These are phyloP conservation scores for Lodderomyces theae DNA, from an alignment of 1,139 yeast genomes.

Conservation along the genomic window DNA sequence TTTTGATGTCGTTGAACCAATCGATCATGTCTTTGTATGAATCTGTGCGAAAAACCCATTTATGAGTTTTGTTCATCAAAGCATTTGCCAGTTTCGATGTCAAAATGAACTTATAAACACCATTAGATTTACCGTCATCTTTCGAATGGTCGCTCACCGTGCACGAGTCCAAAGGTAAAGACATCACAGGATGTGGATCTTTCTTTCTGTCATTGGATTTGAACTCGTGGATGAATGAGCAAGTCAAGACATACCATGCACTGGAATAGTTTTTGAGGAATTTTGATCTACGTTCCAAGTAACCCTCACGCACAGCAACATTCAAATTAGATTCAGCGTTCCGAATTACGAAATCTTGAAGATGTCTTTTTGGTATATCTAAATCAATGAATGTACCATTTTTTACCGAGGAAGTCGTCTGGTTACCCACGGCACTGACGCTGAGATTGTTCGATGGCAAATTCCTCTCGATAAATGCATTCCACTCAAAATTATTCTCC, in stretches of 20 bases:
- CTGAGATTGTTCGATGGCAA: slow-evolving; percentile 38
- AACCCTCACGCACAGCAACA: slow-evolving; percentile 72
- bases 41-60: slow-evolving; percentile 89
- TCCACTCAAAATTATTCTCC: slow-evolving; percentile 87
- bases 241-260: slow-evolving; percentile 90
- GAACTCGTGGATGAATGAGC: slow-evolving; percentile 86
- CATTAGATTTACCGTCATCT: slow-evolving; percentile 58
- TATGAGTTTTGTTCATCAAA: slow-evolving; percentile 70
- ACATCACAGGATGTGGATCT: slow-evolving; percentile 86
- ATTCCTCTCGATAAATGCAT: slow-evolving; percentile 71
- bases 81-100: slow-evolving; percentile 70
- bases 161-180: slow-evolving; percentile 78
- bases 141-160: slow-evolving; percentile 79
- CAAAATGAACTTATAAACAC: slow-evolving; percentile 74
- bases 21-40: slow-evolving; percentile 72
- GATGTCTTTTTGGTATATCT: slow-evolving; percentile 63
- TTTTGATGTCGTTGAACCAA: slow-evolving; percentile 80
- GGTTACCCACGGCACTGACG: slow-evolving; percentile 29
- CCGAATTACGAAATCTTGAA: slow-evolving; percentile 61
- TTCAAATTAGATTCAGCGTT: slow-evolving; percentile 71
- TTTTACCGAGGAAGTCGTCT: slow-evolving; percentile 22
- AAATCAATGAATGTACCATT: slow-evolving; percentile 72
- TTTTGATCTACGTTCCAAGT: slow-evolving; percentile 85
- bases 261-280: slow-evolving; percentile 83
- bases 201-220: slow-evolving; percentile 78